Evolutionary conservation across 2,329 filamentous ascomycete genomes (phyloP).

Genomic region (Pyrenophora graminea): DNA sequence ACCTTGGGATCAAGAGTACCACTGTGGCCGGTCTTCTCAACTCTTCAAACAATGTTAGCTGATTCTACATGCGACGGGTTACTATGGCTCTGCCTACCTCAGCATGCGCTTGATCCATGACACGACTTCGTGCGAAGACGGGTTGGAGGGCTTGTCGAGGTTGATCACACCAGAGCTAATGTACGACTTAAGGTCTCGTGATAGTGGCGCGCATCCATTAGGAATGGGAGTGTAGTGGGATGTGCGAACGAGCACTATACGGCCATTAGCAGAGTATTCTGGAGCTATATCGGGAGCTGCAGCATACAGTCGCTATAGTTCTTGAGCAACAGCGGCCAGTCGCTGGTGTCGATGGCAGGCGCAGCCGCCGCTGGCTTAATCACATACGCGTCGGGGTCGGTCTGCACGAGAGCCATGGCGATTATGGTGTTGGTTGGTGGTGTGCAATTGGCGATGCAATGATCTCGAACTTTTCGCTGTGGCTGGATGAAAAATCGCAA

Average conservation of each 20-base stretch:
- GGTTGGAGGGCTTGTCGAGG: slow-evolving; percentile 96
- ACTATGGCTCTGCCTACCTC: slow-evolving; percentile 58
- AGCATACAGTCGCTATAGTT: slow-evolving; percentile 89
- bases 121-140: slow-evolving; percentile 97
- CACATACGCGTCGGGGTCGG: slow-evolving; percentile 68
- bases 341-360: slow-evolving; percentile 80
- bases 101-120: slow-evolving; percentile 99
- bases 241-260: slow-evolving; percentile 82
- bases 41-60: slow-evolving; percentile 54
- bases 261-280: slow-evolving; percentile 26
- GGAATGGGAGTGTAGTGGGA: slow-evolving; percentile 97
- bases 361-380: slow-evolving; percentile 90
- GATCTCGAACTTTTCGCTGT: slow-evolving; percentile 33
- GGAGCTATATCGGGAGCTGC: slow-evolving; percentile 38
- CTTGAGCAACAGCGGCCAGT: slow-evolving; percentile 92
- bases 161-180: slow-evolving; percentile 98
- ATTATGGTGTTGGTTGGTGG: slow-evolving; percentile 23
- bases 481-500: slow-evolving; percentile 13
- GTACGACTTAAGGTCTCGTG: slow-evolving; percentile 95
- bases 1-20: slow-evolving; percentile 98
- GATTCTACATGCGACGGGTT: background rate
- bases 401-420: slow-evolving; percentile 45
- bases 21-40: slow-evolving; percentile 97
- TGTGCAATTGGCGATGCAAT: slow-evolving; percentile 34
- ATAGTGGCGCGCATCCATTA: slow-evolving; percentile 85